Conservation (phyloP, 441 rosid genomes). For the Brassica hybrid region DNA sequence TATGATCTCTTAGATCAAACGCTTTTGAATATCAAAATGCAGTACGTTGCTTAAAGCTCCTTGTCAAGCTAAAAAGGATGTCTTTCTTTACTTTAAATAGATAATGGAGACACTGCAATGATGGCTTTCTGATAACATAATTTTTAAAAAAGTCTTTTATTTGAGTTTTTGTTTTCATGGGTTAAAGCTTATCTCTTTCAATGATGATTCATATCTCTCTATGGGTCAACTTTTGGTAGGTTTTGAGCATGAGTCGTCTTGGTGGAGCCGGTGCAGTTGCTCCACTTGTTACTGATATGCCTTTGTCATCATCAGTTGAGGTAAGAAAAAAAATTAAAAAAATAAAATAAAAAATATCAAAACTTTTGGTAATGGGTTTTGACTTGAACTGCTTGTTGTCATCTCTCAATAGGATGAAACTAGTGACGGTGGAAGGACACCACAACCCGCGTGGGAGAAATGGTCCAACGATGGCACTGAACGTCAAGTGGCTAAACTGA, state of each 20-base stretch:
- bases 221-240: conserved; percentile 60
- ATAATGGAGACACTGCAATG: conserved; percentile 43
- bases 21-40: conserved; percentile 33
- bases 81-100: conserved; percentile 24
- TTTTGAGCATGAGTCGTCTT: conserved; percentile 97
- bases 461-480: conserved; percentile 97
- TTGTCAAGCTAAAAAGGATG: conserved; percentile 30
- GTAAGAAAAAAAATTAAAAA: conserved; percentile 45
- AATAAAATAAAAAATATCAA: conserved; percentile 6
- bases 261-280: conserved; percentile 99
- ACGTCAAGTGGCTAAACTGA: conserved; percentile 89
- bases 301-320: conserved; percentile 86
- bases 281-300: conserved; percentile 94
- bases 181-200: too few species aligned
- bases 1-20: conserved; percentile 20
- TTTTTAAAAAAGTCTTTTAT: background rate
- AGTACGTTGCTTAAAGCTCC: conserved; percentile 41
- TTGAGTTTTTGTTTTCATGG: background rate
- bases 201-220: too few species aligned
- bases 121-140: conserved; percentile 35
- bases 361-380: conserved; percentile 22
- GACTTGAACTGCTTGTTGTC: background rate
- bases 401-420: background rate
- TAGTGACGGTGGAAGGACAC: too few species aligned
- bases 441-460: conserved; percentile 77